Base-by-base conservation (phyloP, 2,329 filamentous ascomycete genomes). In the Scortechinia acanthostroma region DNA sequence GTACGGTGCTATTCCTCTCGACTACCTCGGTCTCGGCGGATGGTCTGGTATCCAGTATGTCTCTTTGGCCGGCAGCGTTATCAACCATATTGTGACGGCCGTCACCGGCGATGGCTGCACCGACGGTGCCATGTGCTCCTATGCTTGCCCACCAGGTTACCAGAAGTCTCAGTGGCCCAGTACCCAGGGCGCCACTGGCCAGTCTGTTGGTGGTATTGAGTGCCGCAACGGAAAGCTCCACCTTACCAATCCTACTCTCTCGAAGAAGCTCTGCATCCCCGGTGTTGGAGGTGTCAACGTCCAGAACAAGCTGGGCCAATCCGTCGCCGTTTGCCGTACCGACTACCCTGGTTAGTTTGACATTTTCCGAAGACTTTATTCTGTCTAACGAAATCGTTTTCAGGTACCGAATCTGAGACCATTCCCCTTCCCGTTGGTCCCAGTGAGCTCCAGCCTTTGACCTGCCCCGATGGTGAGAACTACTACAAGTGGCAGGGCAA, bases 121-220 rank as follows among this genome's bases (percentile, higher is more conserved):
- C 5, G 55, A 71, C 6, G 83, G 80, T 43, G 67, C 72, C 47
- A 90, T 91, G 74, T 96, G 91, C 74, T 95, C 91, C 2, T 97
- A 97, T 58, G 83, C 88, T 46, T 98, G 93, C 72, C 86, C 88
- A n/a, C 68, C 82, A 21, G 91, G 91, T 42, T 95, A 93, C 66
- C 82, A 93, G 64, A 96, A 96, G 77, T 77, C 85, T 2, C 91
- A 97, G 61, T 97, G 90, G 86, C 89, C 93, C 42, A 54, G 59
- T 1, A 72, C 76, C 23, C 93, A 97, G 70, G 93, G 91, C 46
- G 58, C 71, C 28, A 88, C 80, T 44, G 83, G 83, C 50, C 81
- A 97, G 71, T 95, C 91, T 20, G 75, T 96, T 46, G 93, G 93
- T 62, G 93, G 93, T 53, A 68, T 97, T 16, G 80, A 78, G 66